Evolutionary conservation across 345 rosid species (phyloP), one percentile per base, ranked within the genome.

Genomic region (Eucalyptus victrix): DNA sequence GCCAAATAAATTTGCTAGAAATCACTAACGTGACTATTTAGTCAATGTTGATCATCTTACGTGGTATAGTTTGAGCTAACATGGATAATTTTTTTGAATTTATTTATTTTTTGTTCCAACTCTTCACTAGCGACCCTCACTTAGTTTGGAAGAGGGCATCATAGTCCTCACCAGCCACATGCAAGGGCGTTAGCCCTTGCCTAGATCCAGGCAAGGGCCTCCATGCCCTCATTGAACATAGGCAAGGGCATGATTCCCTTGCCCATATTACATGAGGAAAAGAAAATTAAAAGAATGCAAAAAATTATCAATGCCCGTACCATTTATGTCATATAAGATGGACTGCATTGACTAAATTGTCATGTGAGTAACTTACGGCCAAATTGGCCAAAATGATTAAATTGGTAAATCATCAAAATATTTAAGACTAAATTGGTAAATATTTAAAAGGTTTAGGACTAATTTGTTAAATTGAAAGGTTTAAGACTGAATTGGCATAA

Each of bases 51-150:
- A 56, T 54, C 5, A 54, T 54, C 1, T 54, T 54, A 54, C 26
- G 1, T 24, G 13, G 1, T 23, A 56, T 23, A 24, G 1, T 24
- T 56, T 23, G 30, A 56, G 62, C 13, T 56, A 9, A 56, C 13
- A 23, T 54, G 9, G 9, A 51, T 3, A 53, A 53, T 8, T 19
- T 53, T 6, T 53, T 1, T 3, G 4, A 21, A 19, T 8, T 9
- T 54, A 7, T 3, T 56, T 23, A 1, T 56, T 56, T 23, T 24
- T 56, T 23, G 12, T 56, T 56, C 30, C 62, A 56, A 24, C 62
- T 56, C 13, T 24, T 24, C 13, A 24, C 30, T 1, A 9, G 0
- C 1, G 0, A 56, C 30, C 62, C 62, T 56, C 1, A 0, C 30
- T 56, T 56, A 24, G 30, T 56, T 10, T 56, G 3, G 62, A 6